Conservation (phyloP, 495 filamentous ascomycete species). For the Xylaria sp. region DNA sequence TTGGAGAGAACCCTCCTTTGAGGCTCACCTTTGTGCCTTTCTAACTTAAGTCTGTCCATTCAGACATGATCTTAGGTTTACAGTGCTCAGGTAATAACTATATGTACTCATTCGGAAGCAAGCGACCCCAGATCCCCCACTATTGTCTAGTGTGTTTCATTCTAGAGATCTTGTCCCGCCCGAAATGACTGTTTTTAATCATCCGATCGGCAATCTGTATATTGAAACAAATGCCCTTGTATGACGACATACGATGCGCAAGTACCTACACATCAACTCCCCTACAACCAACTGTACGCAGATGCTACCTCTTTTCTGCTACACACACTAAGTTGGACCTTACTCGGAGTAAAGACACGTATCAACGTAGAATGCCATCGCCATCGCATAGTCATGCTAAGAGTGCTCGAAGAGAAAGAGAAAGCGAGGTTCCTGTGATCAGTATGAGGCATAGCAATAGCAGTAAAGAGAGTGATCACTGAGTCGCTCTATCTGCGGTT, state of each 20-base stretch:
- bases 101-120: neutral
- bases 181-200: neutral
- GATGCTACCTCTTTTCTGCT: neutral
- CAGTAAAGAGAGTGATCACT: neutral
- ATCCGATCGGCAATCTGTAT: too few relatives aligned
- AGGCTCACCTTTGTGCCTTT: neutral
- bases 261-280: neutral
- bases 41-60: neutral
- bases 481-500: neutral
- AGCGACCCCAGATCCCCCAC: neutral
- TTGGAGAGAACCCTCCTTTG: neutral
- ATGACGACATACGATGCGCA: neutral
- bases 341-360: neutral
- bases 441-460: neutral
- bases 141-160: neutral
- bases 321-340: neutral
- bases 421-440: neutral
- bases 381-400: neutral
- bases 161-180: neutral
- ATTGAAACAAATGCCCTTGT: neutral
- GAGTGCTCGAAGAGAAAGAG: neutral
- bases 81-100: too few relatives aligned
- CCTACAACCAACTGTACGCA: neutral
- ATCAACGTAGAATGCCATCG: neutral
- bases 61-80: too few relatives aligned